Base-by-base conservation (phyloP, 2,329 filamentous ascomycete genomes). In the Microsporum ferrugineum region DNA sequence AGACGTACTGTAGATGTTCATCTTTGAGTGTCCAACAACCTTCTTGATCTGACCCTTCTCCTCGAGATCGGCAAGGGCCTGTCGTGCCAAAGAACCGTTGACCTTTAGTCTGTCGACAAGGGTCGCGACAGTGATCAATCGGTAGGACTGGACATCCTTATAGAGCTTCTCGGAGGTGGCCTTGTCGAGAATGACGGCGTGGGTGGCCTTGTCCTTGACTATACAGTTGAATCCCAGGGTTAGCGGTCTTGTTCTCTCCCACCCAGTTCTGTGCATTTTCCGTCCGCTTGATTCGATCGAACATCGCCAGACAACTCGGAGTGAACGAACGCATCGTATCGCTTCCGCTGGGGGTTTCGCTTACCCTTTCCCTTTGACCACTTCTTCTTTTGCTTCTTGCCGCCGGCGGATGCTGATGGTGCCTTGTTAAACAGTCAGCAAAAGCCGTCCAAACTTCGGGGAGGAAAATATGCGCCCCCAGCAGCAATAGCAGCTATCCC, bases 121-220 rank as follows among this genome's bases (percentile, higher is more conserved):
- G 73, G 90, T 92, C 75, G 94, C 91, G 75, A 97, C 88, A 77
- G 94, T 97, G 82, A 99, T 91, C 79, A 99, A 91, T 77, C 94
- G 91, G 88, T 97, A 99, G 68, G 94, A 96, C 82, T 97, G 94
- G 74, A 99, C 95, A 86, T 99, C 94, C 85, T 99, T 99, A 85
- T 96, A 88, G 79, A 99, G 91, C 85, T 95, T 96, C 82, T 99
- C 94, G 71, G 88, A 88, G 76, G 88, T 96, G 81, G 83, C 77
- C 87, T 99, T 99, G 85, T 99, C 94, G 82, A 99, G 90, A 77
- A 97, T 84, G 80, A 99, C 94, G 80, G 76, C 89, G 86, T 99
- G 94, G 80, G 97, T 88, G 81, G 94, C 92, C 91, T 99, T 99
- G 87, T 99, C 94, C 94, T 99, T 99, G 84, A 99, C 94, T 91